Evolutionary conservation across 169 alveolate species (phyloP), one percentile per base, ranked within the genome.

Genomic region (Plasmodium fragile): DNA sequence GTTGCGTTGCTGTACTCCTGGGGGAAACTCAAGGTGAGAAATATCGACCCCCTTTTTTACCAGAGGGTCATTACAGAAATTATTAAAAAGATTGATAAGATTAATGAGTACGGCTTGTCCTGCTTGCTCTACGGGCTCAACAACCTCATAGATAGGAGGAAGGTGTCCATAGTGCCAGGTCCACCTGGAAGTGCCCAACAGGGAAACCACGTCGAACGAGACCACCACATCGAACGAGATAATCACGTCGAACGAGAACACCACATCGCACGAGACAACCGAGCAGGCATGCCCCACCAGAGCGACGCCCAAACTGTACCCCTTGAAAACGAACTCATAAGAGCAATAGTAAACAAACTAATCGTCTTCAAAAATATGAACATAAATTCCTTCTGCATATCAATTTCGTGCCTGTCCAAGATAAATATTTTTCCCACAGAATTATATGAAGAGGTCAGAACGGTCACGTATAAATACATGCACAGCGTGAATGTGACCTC

Each of bases 91-190:
- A 78, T 87, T 0, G 89, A 87, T 3, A 87, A 78, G 81, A 87
- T 87, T 78, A 87, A 87, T 65, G 93, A 87, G 32, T 87, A 87
- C 41, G 93, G 93, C 1, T 87, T 87, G 8, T 87, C 93, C 70
- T 87, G 93, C 36, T 41, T 87, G 45, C 53, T 87, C 6, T 87
- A 87, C 45, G 93, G 93, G 0, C 71, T 87, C 34, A 78, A 87
- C 36, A 87, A 87, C 34, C 71, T 87, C 4, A 78, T 87, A 25
- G 87, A 77, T 22, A 77, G 71, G 81, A 77, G 80, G 70, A 87
- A 78, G 53, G 93, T 0, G 75, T 25, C 30, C 18, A 65, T 65
- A 18, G 22, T 87, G 7, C 18, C 39, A 1, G 18, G 82, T n/a
- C 25, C 16, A 1, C 10, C 2, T n/a, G 30, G 11, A 4, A 70